phyloP scores from a whole-genome alignment of 805 yeast genomes.

The Cyberlindnera amylophila region DNA sequence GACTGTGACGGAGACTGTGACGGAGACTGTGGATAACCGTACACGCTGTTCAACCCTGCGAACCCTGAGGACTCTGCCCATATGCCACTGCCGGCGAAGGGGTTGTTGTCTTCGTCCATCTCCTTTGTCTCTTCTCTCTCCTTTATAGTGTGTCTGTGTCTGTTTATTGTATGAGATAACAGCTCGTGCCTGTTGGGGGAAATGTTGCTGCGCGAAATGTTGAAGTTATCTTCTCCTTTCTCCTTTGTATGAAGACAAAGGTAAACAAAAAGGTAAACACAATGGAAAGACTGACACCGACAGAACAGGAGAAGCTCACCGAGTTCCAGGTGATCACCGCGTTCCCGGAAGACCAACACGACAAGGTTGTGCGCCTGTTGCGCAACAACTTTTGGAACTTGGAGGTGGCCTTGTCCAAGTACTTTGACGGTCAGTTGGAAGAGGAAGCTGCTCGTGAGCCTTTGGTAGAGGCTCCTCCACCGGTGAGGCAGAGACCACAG shows the following conservation, averaged over 20 bases:
- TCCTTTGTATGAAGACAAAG: too few relatives aligned
- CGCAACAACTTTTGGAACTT: conserved; percentile 55
- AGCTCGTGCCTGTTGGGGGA: too few relatives aligned
- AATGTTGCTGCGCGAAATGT: too few relatives aligned
- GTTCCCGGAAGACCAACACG: conserved; percentile 43
- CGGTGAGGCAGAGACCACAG: not conserved
- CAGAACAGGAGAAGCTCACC: conserved; percentile 40
- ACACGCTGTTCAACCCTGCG: conserved; percentile 13
- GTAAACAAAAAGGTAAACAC: too few relatives aligned
- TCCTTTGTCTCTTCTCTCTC: too few relatives aligned
- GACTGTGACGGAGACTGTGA: too few relatives aligned
- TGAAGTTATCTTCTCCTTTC: too few relatives aligned
- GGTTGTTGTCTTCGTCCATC: conserved; percentile 32
- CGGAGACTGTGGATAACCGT: conserved; percentile 6
- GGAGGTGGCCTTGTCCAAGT: conserved; percentile 57
- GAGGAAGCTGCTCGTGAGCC: conserved; percentile 16
- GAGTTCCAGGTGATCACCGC: conserved; percentile 50
- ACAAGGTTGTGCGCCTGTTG: conserved; percentile 43
- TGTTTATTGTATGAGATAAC: not conserved
- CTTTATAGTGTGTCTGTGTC: too few relatives aligned
- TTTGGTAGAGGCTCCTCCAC: conserved; percentile 1
- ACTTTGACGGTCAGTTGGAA: conserved; percentile 53
- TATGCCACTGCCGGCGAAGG: conserved; percentile 29
- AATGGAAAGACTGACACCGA: conserved; percentile 24
- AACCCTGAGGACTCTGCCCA: conserved; percentile 8